Evolutionary conservation across 1,284 basidiomycete species (phyloP).

Genomic region (Cutaneotrichosporon cyanovorans): DNA sequence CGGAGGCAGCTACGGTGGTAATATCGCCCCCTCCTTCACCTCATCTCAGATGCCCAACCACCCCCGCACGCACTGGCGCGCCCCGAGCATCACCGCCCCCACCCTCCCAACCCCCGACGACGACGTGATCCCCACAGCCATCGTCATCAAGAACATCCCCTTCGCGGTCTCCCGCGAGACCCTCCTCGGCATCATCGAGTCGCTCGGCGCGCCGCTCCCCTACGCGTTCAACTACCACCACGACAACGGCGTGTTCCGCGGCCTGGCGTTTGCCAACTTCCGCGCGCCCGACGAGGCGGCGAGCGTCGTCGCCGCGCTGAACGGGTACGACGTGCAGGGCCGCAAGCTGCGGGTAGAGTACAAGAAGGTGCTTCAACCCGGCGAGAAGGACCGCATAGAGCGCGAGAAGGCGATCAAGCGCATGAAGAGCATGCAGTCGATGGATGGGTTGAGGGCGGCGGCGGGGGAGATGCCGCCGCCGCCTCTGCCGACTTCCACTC

Average conservation of each 20-base stretch:
- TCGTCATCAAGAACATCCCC: constrained; percentile 99
- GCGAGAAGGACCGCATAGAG: constrained; percentile 98
- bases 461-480: constrained; percentile 3
- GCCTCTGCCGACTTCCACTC: constrained; percentile 1
- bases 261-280: constrained; percentile 98
- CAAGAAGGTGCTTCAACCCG: constrained; percentile 97
- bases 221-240: constrained; percentile 99
- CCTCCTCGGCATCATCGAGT: constrained; percentile 91
- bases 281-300: constrained; percentile 84
- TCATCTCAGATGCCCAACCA: constrained; percentile 21
- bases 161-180: constrained; percentile 97
- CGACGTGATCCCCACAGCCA: constrained; percentile 96
- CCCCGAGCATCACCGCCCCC: constrained; percentile 1
- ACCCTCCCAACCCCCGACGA: constrained; percentile 52
- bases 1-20: constrained; percentile 19
- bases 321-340: constrained; percentile 82
- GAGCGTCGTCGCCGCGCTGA: constrained; percentile 83
- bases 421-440: constrained; percentile 84
- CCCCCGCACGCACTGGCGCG: constrained; percentile 6
- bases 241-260: constrained; percentile 93
- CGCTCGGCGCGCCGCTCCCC: constrained; percentile 89
- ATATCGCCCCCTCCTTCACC: constrained; percentile 22
- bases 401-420: constrained; percentile 96
- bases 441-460: constrained; percentile 55
- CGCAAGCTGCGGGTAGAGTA: constrained; percentile 97